Evolutionary conservation across 495 filamentous ascomycete species (phyloP).

Genomic region (Cercophora samala): DNA sequence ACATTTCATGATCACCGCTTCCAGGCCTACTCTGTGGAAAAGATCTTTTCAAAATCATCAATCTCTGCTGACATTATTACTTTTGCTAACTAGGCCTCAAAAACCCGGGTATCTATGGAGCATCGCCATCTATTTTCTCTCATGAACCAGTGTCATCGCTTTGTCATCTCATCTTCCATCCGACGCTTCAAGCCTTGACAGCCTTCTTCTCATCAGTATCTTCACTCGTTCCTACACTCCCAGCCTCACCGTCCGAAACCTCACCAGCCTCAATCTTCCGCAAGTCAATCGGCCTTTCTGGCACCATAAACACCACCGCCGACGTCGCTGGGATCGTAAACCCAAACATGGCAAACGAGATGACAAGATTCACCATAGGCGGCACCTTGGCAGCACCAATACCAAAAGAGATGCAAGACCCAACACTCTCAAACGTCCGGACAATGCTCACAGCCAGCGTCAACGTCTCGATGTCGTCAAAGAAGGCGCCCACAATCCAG

Average conservation of each 20-base stretch:
- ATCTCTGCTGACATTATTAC: background rate
- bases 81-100: background rate
- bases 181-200: background rate
- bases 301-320: conserved; percentile 37
- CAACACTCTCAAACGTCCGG: conserved; percentile 49
- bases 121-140: background rate
- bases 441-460: conserved; percentile 49
- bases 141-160: too few species aligned
- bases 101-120: conserved; percentile 1
- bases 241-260: conserved; percentile 18
- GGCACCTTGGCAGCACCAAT: conserved; percentile 43
- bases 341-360: conserved; percentile 43
- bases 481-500: conserved; percentile 50
- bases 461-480: conserved; percentile 47
- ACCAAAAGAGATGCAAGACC: conserved; percentile 48
- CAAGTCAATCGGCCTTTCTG: conserved; percentile 32
- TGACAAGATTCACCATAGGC: conserved; percentile 45
- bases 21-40: too few species aligned
- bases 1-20: too few species aligned
- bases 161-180: background rate
- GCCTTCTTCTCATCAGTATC: background rate
- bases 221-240: background rate
- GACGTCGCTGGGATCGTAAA: conserved; percentile 40
- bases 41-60: too few species aligned
- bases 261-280: conserved; percentile 19